A percentile compares a stretch with the other conserved stretches of the same genome.
Evolutionary conservation across 352 stramenopile species (phyloP).

Genomic region (Globisporangium spinosum): DNA sequence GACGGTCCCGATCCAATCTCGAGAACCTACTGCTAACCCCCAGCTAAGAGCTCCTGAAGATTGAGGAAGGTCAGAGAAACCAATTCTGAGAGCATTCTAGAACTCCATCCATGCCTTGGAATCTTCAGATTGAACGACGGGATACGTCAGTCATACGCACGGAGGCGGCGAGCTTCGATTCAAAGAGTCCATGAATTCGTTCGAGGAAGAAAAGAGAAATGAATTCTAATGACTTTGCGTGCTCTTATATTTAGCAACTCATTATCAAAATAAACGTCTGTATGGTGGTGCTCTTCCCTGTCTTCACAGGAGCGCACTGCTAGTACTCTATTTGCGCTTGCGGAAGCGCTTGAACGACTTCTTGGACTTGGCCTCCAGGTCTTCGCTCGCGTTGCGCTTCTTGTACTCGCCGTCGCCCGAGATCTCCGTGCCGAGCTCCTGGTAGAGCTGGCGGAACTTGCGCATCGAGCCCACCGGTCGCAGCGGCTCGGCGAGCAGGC

Average conservation of each 20-base stretch:
- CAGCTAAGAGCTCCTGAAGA: too few species aligned
- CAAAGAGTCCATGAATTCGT: too few species aligned
- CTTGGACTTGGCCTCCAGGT: constrained; percentile 68
- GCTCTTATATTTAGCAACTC: background rate
- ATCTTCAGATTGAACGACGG: too few species aligned
- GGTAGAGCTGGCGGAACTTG: constrained; percentile 80
- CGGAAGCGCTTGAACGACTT: constrained; percentile 86
- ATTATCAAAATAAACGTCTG: background rate
- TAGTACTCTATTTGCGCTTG: constrained; percentile 20
- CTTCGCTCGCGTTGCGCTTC: constrained; percentile 65
- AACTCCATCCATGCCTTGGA: too few species aligned
- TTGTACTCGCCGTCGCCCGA: constrained; percentile 71
- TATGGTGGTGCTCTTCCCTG: background rate
- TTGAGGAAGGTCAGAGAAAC: too few species aligned
- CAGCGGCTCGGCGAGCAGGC: constrained; percentile 53
- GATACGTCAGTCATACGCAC: too few species aligned
- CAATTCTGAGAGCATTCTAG: too few species aligned
- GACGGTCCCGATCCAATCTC: too few species aligned
- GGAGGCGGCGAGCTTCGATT: too few species aligned
- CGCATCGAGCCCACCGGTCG: constrained; percentile 72
- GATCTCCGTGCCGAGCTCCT: constrained; percentile 68
- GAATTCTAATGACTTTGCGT: background rate
- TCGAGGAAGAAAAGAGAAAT: background rate
- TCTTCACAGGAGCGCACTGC: background rate
- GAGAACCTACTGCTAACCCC: too few species aligned